phyloP scores from a whole-genome alignment of 306 rosid genomes.

The Canavalia gladiata region DNA sequence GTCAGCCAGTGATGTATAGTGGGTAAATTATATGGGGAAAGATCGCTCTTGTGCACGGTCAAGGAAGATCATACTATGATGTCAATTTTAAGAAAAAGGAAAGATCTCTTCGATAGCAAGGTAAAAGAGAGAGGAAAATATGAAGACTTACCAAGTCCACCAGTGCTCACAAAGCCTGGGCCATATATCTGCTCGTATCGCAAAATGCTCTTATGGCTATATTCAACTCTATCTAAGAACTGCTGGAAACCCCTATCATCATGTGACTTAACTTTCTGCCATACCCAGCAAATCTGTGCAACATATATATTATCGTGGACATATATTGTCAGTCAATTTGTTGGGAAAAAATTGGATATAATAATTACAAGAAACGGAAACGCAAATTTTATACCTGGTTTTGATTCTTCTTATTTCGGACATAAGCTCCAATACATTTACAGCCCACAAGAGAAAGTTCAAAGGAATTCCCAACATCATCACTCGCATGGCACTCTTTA shows the following conservation, averaged over 20 bases:
- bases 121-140: conserved; percentile 14
- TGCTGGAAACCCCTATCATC: conserved; percentile 71
- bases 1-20: conserved; percentile 26
- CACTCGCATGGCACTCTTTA: conserved; percentile 68
- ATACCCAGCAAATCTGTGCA: conserved; percentile 90
- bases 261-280: conserved; percentile 66
- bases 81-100: not conserved
- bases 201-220: conserved; percentile 60
- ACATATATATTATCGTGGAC: conserved; percentile 39
- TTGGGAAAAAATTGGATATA: conserved; percentile 18
- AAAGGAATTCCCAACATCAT: conserved; percentile 72
- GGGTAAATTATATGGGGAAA: conserved; percentile 30
- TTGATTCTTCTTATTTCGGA: conserved; percentile 89
- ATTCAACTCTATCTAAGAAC: conserved; percentile 70
- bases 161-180: conserved; percentile 75
- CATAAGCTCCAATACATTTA: conserved; percentile 98
- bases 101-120: conserved; percentile 1
- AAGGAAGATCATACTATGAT: conserved; percentile 36
- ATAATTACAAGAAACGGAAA: conserved; percentile 9
- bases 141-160: conserved; percentile 69
- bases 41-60: conserved; percentile 8
- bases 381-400: conserved; percentile 71
- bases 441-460: conserved; percentile 91
- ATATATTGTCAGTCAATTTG: conserved; percentile 36
- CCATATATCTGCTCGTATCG: conserved; percentile 73